Evolutionary conservation across 768 basidiomycete species (phyloP).

Genomic region (Clitopilus passeckerianus): DNA sequence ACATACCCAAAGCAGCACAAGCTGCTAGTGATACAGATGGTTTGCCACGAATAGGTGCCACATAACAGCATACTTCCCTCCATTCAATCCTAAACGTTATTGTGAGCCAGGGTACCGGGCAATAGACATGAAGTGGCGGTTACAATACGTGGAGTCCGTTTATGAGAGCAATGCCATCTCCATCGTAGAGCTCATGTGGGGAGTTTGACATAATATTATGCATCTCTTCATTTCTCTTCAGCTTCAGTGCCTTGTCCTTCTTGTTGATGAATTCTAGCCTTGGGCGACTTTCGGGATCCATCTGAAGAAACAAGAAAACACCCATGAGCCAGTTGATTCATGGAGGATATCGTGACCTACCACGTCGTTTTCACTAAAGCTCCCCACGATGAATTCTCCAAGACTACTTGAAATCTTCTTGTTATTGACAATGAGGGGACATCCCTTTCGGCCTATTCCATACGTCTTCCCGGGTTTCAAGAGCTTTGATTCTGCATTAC

Average conservation of each 20-base stretch:
- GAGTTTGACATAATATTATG: constrained; percentile 30
- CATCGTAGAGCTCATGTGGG: constrained; percentile 41
- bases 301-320: constrained; percentile 24
- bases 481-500: constrained; percentile 42
- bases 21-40: constrained; percentile 30
- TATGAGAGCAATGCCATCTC: constrained; percentile 47
- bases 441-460: constrained; percentile 52
- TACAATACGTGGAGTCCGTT: constrained; percentile 40
- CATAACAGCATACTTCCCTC: constrained; percentile 46
- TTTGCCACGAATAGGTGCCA: constrained; percentile 29
- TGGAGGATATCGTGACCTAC: constrained; percentile 29
- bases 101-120: background rate
- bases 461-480: constrained; percentile 58
- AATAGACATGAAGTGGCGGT: constrained; percentile 13
- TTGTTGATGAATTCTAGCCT: constrained; percentile 41
- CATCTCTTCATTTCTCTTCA: constrained; percentile 31
- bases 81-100: constrained; percentile 39
- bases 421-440: constrained; percentile 45
- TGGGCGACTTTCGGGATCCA: constrained; percentile 43
- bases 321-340: too few species aligned
- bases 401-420: constrained; percentile 65
- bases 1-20: constrained; percentile 53
- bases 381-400: constrained; percentile 51
- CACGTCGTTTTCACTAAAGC: constrained; percentile 45
- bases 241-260: constrained; percentile 39